These are phyloP conservation scores for Naganishia sp. DNA, from an alignment of 1,284 basidiomycete genomes.

Conservation along the genomic window DNA sequence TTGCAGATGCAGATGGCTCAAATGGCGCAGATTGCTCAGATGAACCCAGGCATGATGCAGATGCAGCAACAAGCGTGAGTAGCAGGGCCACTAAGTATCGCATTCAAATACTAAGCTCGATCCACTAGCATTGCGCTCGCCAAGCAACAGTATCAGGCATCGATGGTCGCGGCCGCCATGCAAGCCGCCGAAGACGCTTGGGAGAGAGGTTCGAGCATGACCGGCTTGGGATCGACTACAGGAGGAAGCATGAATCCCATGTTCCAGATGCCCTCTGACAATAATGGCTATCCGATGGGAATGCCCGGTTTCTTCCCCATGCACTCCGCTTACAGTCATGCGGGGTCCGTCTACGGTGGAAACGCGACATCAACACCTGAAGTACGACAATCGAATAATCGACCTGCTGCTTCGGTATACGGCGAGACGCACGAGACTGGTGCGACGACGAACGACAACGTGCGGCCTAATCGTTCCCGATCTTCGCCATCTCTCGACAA, in stretches of 20 bases:
- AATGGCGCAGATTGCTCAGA: slow-evolving; percentile 29
- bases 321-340: not conserved
- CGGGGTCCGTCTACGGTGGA: slow-evolving; percentile 24
- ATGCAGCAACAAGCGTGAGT: slow-evolving; percentile 37
- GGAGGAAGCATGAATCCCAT: slow-evolving; percentile 1
- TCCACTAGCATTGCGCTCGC: slow-evolving; percentile 63
- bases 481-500: slow-evolving; percentile 15
- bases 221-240: slow-evolving; percentile 49
- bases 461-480: slow-evolving; percentile 13
- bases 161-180: slow-evolving; percentile 81
- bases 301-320: slow-evolving; percentile 14
- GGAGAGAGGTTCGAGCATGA: slow-evolving; percentile 69
- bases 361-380: not conserved
- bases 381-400: not conserved
- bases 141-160: slow-evolving; percentile 80
- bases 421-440: slow-evolving; percentile 29
- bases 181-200: slow-evolving; percentile 77
- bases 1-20: slow-evolving; percentile 26
- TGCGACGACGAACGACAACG: not conserved
- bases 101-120: no score
- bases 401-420: slow-evolving; percentile 25
- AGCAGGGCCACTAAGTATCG: no score
- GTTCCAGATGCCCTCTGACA: slow-evolving; percentile 3
- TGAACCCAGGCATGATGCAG: slow-evolving; percentile 31
- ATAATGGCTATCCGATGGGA: slow-evolving; percentile 18